Conservation (phyloP, 2,329 filamentous ascomycete species). For the Diaporthe sp. region DNA sequence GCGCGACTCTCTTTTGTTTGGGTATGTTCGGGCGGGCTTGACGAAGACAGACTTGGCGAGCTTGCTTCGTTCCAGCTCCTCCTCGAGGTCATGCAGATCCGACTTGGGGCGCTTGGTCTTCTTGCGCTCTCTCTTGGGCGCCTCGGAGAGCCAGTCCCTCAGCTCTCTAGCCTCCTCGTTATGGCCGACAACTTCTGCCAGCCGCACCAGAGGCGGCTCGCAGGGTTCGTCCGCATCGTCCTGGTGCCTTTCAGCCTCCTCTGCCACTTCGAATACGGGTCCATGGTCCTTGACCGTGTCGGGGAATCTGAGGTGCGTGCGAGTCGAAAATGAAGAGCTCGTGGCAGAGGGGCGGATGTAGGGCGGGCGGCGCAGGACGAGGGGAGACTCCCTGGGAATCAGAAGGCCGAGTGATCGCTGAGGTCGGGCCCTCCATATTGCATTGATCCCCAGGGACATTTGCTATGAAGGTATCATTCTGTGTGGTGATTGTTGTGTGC, state of each 20-base stretch:
- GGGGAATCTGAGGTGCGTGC: neutral
- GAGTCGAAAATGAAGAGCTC: neutral
- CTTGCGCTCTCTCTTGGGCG: neutral
- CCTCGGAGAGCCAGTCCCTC: slow-evolving; percentile 5
- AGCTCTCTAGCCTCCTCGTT: neutral
- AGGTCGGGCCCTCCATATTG: slow-evolving; percentile 54
- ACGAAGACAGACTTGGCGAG: slow-evolving; percentile 43
- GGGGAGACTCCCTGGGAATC: slow-evolving; percentile 39
- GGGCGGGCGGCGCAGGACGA: slow-evolving; percentile 11
- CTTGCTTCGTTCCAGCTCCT: slow-evolving; percentile 24
- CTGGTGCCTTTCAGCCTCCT: neutral
- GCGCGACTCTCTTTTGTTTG: slow-evolving; percentile 37
- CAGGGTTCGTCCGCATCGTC: neutral
- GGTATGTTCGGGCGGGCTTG: slow-evolving; percentile 38
- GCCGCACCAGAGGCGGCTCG: neutral
- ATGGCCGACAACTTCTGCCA: neutral
- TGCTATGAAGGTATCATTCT: slow-evolving; percentile 52
- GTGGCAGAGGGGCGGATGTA: neutral
- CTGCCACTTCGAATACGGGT: neutral
- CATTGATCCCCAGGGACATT: slow-evolving; percentile 59
- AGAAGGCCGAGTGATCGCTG: slow-evolving; percentile 43
- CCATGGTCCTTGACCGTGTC: neutral
- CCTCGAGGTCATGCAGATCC: slow-evolving; percentile 4
- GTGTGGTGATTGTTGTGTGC: neutral
- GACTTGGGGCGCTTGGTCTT: neutral